Evolutionary conservation across 176 grass and related monocot genomes (phyloP), one percentile per base, ranked within the genome.

Genomic region (Lolium rigidum): DNA sequence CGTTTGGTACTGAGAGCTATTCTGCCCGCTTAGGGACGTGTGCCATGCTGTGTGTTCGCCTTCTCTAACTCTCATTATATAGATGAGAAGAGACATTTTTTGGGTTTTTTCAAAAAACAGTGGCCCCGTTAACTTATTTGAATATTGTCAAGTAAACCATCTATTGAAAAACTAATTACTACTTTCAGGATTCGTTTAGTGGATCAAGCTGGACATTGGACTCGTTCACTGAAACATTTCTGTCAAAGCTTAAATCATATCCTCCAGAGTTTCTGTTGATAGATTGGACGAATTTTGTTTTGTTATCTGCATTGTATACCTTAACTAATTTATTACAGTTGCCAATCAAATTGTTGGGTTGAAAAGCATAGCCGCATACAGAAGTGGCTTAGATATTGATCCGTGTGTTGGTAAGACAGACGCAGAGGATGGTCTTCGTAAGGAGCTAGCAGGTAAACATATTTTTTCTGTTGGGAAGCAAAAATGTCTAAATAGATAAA

Each of bases 281-380:
- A 17, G 31, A 76, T 64, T 76, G 7, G 5, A 13, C 77, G 26
- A 44, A 70, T 85, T 59, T 67, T 48, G 3, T 26, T 39, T 37
- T 74, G 3, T 88, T 61, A 12, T 50, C 75, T 31, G 28, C 28
- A 31, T 31, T 31, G 84, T 83, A 80, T 87, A 31, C 94, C 92
- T 92, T 84, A 88, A 88, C 87, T 77, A 61, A 74, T 63, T 72
- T 58, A 20, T 83, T 82, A 96, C 94, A 90, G 86, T 96, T 87
- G 78, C 64, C 9, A 79, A 85, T 17, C 81, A 92, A 92, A 89
- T 98, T 80, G 88, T 94, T 85, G 97, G 90, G 16, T 63, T 98
- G 90, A 98, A 98, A 89, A 98, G 92, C 84, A 90, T 98, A 84
- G 94, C 92, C 85, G 92, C 97, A 69, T 98, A 98, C 78, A 91